phyloP scores from a whole-genome alignment of 345 rosid genomes.

The Heritiera littoralis region DNA sequence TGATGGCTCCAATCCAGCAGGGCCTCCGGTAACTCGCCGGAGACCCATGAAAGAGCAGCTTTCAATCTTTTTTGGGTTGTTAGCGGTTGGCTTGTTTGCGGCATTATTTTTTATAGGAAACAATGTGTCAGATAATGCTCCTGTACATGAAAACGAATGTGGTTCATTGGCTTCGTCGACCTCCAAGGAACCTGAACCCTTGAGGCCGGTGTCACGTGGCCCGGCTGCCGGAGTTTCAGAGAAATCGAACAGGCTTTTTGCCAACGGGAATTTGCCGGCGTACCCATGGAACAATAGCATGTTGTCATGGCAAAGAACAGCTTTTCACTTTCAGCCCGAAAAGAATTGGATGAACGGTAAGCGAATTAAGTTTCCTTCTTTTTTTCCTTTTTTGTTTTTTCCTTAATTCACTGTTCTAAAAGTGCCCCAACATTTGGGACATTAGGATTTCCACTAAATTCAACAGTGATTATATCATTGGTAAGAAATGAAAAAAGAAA shows the following conservation, averaged over 20 bases:
- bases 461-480: too few species aligned
- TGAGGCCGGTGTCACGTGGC: slow-evolving; percentile 45
- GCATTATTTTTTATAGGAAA: slow-evolving; percentile 20
- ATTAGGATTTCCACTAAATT: too few species aligned
- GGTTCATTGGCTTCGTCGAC: background rate
- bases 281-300: slow-evolving; percentile 78
- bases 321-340: slow-evolving; percentile 91
- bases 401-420: too few species aligned
- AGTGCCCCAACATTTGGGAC: too few species aligned
- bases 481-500: too few species aligned
- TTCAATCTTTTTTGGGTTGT: slow-evolving; percentile 29
- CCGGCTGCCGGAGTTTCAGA: slow-evolving; percentile 68
- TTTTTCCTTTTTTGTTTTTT: too few species aligned
- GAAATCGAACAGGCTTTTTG: slow-evolving; percentile 45
- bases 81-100: slow-evolving; percentile 38
- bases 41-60: slow-evolving; percentile 27
- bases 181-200: background rate
- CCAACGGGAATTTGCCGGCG: slow-evolving; percentile 22
- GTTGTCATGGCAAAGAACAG: slow-evolving; percentile 88
- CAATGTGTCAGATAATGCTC: background rate
- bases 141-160: background rate
- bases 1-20: slow-evolving; percentile 11
- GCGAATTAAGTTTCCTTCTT: too few species aligned
- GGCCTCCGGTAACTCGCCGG: slow-evolving; percentile 23
- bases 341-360: slow-evolving; percentile 94